Evolutionary conservation across 108 stramenopile species (phyloP), one percentile per base, ranked within the genome.

Genomic region (Cyclostephanos tholiformis): DNA sequence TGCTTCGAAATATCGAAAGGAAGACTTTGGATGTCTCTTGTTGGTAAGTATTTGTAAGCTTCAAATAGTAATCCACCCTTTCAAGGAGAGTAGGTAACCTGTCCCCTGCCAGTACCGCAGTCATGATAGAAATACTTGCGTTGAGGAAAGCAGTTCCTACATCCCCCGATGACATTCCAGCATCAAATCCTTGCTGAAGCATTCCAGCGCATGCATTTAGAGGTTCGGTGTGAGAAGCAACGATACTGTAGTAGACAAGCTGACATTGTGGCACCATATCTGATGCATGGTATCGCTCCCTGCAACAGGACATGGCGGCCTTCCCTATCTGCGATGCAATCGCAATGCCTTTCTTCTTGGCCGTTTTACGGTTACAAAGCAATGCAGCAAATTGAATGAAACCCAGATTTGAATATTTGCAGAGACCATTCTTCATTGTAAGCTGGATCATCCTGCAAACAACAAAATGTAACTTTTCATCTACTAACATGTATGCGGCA

Each of bases 381-480:
- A 72, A 14, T 30, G 51, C 2, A 35, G 72, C 65, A 68, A 68
- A 68, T 12, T 26, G 10, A 39, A 73, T 50, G 25, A 66, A 73
- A 12, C 49, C 69, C 7, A 38, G 50, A 12, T 23, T 43, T 55
- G 67, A 61, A 48, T 76, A 71, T 66, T 76, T 76, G 39, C 72
- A 81, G 11, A 69, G 49, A 17, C 75, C 75, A 35, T 71, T 44
- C 22, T 66, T 44, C 69, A 81, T 69, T 5, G 68, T 71, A 48
- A 72, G 70, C 57, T 60, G 56, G 38, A 53, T 51, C 63, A 71
- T 71, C 38, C 56, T 59, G 26, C 46, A 30, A 50, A 55, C 64
- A 48, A 71, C n/a, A 49, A 63, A 62, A 2, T 52, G 56, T 14
- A 57, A 57, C n/a, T 64, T 58, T 17, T 53, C 52, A 16, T 61